Evolutionary conservation across 1,139 yeast genomes (phyloP).

Genomic region (Hansenula sp.): DNA sequence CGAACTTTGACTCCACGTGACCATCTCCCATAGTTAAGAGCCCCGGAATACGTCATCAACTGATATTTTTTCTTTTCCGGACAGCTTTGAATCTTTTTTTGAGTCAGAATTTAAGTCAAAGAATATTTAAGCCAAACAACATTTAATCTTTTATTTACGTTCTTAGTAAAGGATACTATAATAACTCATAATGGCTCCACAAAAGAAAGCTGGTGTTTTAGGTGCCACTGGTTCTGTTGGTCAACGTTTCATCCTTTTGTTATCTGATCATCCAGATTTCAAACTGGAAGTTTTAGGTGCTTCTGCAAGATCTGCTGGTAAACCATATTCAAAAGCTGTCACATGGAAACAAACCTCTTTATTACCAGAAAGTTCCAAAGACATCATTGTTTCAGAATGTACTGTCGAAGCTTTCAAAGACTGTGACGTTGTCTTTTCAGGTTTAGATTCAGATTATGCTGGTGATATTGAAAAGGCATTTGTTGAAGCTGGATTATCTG

Average conservation of each 20-base stretch:
- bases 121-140: too few relatives aligned
- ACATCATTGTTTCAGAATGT: constrained; percentile 73
- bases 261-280: constrained; percentile 87
- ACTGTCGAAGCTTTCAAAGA: constrained; percentile 70
- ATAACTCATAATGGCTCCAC: constrained; percentile 11
- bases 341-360: constrained; percentile 92
- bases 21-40: too few relatives aligned
- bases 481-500: constrained; percentile 74
- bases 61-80: not conserved
- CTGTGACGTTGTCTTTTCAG: constrained; percentile 94
- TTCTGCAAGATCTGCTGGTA: constrained; percentile 91
- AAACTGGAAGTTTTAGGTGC: constrained; percentile 88
- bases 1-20: too few relatives aligned
- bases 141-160: too few relatives aligned
- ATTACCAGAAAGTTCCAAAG: constrained; percentile 65
- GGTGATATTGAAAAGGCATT: constrained; percentile 89
- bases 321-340: constrained; percentile 77
- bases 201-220: constrained; percentile 64
- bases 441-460: constrained; percentile 90
- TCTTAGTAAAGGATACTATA: too few relatives aligned
- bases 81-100: too few relatives aligned
- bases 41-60: constrained; percentile 2
- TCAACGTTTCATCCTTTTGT: constrained; percentile 84
- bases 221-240: constrained; percentile 99
- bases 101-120: constrained; percentile 2